Evolutionary conservation across 257 asterid genomes (phyloP).

Genomic region (Jasminum sambac): DNA sequence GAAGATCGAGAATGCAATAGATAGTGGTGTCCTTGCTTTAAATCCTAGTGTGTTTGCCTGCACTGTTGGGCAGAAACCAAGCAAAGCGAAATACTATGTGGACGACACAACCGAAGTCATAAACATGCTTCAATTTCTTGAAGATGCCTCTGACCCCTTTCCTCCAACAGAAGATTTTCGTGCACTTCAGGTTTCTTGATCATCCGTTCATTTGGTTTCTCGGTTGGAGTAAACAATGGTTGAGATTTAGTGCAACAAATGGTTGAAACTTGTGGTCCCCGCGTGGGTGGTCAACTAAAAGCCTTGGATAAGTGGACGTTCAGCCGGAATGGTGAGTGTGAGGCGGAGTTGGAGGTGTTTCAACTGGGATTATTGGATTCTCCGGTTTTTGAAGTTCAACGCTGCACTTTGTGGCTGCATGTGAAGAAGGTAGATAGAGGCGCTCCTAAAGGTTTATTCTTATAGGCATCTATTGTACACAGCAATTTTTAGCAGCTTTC

Average conservation of each 20-base stretch:
- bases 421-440: background rate
- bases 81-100: slow-evolving; percentile 52
- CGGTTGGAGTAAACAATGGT: background rate
- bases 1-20: slow-evolving; percentile 35
- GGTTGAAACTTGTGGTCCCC: background rate
- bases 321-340: background rate
- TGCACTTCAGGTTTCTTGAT: slow-evolving; percentile 5
- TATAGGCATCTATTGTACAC: background rate
- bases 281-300: too few species aligned
- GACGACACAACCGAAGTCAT: slow-evolving; percentile 47
- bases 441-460: background rate
- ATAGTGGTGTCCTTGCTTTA: slow-evolving; percentile 27
- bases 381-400: background rate
- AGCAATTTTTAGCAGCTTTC: background rate
- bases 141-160: slow-evolving; percentile 25
- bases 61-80: slow-evolving; percentile 59
- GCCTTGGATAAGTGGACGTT: background rate
- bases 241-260: background rate
- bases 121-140: slow-evolving; percentile 45
- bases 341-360: background rate
- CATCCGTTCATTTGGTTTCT: background rate
- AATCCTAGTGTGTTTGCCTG: slow-evolving; percentile 42
- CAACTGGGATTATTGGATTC: background rate
- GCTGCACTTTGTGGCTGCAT: background rate
- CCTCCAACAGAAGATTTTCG: slow-evolving; percentile 13